A percentile compares a stretch with the other conserved stretches of the same genome.
These are phyloP conservation scores for Daldinia sp. DNA, from an alignment of 2,329 filamentous ascomycete genomes.

Conservation along the genomic window DNA sequence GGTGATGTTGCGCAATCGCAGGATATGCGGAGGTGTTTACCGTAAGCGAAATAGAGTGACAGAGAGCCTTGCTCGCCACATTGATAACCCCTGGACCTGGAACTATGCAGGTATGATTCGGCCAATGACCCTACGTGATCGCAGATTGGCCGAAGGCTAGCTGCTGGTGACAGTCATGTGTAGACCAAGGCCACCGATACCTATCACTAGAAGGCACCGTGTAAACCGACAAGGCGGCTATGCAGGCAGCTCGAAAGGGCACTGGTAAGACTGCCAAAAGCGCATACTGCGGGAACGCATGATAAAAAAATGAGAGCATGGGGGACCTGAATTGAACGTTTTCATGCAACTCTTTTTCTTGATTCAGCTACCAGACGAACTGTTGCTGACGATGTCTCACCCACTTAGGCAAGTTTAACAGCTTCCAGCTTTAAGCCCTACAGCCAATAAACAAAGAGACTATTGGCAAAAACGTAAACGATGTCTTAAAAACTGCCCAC, in stretches of 20 bases:
- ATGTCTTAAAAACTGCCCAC: conserved; percentile 11
- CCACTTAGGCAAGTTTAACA: background rate
- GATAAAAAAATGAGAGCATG: background rate
- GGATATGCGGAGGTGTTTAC: background rate
- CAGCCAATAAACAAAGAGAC: conserved; percentile 1
- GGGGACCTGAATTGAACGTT: background rate
- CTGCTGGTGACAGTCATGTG: background rate
- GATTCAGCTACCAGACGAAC: background rate
- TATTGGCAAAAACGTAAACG: conserved; percentile 1
- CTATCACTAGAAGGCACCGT: background rate
- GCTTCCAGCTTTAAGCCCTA: background rate
- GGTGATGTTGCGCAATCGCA: background rate
- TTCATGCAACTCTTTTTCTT: conserved; percentile 5
- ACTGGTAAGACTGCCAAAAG: background rate
- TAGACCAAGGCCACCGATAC: background rate
- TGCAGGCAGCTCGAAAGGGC: background rate
- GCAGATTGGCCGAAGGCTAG: conserved; percentile 5
- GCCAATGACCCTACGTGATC: conserved; percentile 2
- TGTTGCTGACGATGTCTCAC: conserved; percentile 5
- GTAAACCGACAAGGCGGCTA: background rate
- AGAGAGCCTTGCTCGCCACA: conserved; percentile 17
- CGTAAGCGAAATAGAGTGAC: conserved; percentile 13
- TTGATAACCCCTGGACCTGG: background rate
- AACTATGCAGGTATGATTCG: conserved; percentile 1
- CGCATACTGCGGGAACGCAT: background rate